phyloP scores from a whole-genome alignment of 805 yeast species.

The Ogataea chonburiensis region DNA sequence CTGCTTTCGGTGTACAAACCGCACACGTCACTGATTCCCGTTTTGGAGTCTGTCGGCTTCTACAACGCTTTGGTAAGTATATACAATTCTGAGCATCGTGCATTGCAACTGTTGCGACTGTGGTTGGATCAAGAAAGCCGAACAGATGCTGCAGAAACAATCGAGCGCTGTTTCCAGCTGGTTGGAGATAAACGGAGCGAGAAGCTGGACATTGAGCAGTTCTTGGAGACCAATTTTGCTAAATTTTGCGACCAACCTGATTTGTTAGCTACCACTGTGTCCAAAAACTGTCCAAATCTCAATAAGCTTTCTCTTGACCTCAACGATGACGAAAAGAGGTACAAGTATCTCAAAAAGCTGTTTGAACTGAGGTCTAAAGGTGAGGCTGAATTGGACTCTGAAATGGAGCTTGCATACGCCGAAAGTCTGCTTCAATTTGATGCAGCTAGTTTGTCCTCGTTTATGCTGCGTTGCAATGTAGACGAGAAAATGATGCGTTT shows the following conservation, averaged over 20 bases:
- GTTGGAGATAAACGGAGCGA: conserved; percentile 18
- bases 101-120: conserved; percentile 51
- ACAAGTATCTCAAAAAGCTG: conserved; percentile 35
- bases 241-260: conserved; percentile 33
- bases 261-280: conserved; percentile 38
- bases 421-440: conserved; percentile 28
- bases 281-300: conserved; percentile 38
- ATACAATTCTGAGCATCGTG: conserved; percentile 52
- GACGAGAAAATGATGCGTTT: conserved; percentile 18
- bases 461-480: conserved; percentile 21
- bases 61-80: conserved; percentile 57
- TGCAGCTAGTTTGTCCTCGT: conserved; percentile 14
- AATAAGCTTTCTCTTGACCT: conserved; percentile 39
- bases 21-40: conserved; percentile 44
- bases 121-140: conserved; percentile 40
- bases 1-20: conserved; percentile 68
- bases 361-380: conserved; percentile 25
- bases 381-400: conserved; percentile 10
- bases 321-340: conserved; percentile 29
- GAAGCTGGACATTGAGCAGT: conserved; percentile 25
- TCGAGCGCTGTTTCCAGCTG: conserved; percentile 26
- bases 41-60: conserved; percentile 54
- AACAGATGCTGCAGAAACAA: conserved; percentile 16
- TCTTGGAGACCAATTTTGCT: conserved; percentile 32
- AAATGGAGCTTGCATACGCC: conserved; percentile 27